Conservation (phyloP, 73 alveolate species). For the Paramecium caudatum region DNA sequence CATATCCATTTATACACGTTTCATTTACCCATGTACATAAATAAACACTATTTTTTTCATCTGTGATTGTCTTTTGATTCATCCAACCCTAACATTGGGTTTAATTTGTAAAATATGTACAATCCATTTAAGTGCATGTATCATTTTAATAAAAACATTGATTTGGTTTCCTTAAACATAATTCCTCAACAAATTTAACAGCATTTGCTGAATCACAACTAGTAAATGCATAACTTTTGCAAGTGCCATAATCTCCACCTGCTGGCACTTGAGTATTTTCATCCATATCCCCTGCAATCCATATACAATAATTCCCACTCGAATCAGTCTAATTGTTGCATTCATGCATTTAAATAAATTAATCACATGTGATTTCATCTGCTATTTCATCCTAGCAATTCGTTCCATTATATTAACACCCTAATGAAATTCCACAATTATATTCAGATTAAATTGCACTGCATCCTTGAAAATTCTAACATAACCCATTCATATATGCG, state of each 20-base stretch:
- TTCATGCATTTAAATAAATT: background rate
- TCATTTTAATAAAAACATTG: background rate
- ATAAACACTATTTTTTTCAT: no score
- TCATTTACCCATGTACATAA: no score
- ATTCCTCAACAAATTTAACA: background rate
- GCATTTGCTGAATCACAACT: background rate
- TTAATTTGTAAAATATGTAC: no score
- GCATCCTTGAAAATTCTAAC: background rate
- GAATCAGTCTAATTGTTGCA: background rate
- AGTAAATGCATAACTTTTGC: background rate
- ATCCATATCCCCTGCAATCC: background rate
- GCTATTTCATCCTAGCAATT: background rate
- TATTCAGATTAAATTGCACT: background rate
- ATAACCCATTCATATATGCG: background rate
- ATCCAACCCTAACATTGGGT: background rate
- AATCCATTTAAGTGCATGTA: background rate
- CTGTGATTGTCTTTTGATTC: no score
- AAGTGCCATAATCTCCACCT: background rate
- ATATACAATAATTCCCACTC: background rate
- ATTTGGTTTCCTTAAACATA: background rate
- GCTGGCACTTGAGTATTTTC: background rate
- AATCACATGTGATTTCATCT: background rate
- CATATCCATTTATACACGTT: background rate
- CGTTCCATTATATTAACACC: no score
- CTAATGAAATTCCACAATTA: no score